Evolutionary conservation across 108 stramenopile genomes (phyloP).

Genomic region (Mediolabrus comicus): DNA sequence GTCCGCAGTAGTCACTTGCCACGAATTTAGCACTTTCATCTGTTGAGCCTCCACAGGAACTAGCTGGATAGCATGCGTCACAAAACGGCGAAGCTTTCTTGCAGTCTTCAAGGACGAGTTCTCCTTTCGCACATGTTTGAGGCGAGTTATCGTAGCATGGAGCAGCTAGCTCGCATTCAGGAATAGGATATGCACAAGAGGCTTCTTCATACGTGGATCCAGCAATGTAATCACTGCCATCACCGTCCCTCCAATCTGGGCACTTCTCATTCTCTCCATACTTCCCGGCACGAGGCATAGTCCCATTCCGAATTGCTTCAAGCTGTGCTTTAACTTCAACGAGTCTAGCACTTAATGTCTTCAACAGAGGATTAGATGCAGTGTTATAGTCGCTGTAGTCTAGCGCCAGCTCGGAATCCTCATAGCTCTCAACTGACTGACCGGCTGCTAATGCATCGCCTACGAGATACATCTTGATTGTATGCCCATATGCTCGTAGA

Average conservation of each 20-base stretch:
- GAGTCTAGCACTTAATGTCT: constrained; percentile 3
- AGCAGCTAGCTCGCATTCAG: background rate
- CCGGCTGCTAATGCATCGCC: background rate
- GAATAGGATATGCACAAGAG: background rate
- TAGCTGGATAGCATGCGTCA: background rate
- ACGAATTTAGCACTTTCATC: background rate
- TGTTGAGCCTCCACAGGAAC: background rate
- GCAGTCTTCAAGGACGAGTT: background rate
- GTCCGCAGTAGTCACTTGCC: background rate
- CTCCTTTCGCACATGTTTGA: background rate
- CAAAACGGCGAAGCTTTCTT: background rate
- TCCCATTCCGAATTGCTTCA: constrained; percentile 1
- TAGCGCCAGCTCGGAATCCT: background rate
- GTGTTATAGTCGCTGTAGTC: background rate
- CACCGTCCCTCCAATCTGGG: background rate
- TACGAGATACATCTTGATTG: background rate
- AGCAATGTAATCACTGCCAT: background rate
- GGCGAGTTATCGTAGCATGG: background rate
- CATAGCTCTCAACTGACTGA: background rate
- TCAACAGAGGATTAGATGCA: background rate
- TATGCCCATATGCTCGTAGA: background rate
- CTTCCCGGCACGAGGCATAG: constrained; percentile 3
- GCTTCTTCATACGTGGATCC: background rate
- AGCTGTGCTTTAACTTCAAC: constrained; percentile 13
- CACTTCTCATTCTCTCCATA: constrained; percentile 3